Evolutionary conservation across 306 rosid genomes (phyloP).

Genomic region (Acmispon strigosus): DNA sequence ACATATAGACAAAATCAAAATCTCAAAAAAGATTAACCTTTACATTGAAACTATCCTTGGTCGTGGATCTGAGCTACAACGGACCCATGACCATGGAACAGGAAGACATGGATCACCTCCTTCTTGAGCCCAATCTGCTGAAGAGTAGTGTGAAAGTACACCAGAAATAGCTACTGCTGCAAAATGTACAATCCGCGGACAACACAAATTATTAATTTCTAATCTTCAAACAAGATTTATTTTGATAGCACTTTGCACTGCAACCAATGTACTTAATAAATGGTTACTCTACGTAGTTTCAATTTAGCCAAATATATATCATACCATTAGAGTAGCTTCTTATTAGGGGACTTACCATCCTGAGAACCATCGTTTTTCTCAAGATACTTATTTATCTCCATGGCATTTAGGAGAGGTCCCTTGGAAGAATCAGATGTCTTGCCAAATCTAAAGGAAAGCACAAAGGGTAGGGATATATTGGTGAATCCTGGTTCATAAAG

Average conservation of each 20-base stretch:
- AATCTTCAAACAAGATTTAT: background rate
- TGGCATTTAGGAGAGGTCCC: slow-evolving; percentile 90
- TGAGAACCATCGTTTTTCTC: slow-evolving; percentile 69
- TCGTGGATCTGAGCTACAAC: slow-evolving; percentile 67
- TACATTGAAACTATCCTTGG: slow-evolving; percentile 86
- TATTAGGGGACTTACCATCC: slow-evolving; percentile 53
- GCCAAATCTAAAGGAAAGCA: slow-evolving; percentile 68
- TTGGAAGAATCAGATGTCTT: slow-evolving; percentile 70
- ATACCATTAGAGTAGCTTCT: slow-evolving; percentile 9
- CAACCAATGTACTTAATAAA: background rate
- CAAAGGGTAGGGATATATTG: slow-evolving; percentile 75
- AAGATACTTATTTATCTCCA: slow-evolving; percentile 86
- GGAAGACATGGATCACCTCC: slow-evolving; percentile 97
- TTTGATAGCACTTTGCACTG: background rate
- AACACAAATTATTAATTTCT: slow-evolving; percentile 9
- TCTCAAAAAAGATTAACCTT: slow-evolving; percentile 18
- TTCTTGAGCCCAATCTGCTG: slow-evolving; percentile 69
- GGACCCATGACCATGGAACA: slow-evolving; percentile 96
- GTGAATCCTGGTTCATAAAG: slow-evolving; percentile 88
- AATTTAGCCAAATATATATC: slow-evolving; percentile 4
- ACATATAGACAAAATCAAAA: slow-evolving; percentile 2
- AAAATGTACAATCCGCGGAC: slow-evolving; percentile 22
- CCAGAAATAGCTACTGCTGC: slow-evolving; percentile 52
- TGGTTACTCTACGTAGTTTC: background rate
- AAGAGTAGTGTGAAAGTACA: slow-evolving; percentile 55